Percentiles rank a stretch among this genome's conserved stretches.
phyloP scores from a whole-genome alignment of 257 asterid species.

The Solanum chmielewskii region DNA sequence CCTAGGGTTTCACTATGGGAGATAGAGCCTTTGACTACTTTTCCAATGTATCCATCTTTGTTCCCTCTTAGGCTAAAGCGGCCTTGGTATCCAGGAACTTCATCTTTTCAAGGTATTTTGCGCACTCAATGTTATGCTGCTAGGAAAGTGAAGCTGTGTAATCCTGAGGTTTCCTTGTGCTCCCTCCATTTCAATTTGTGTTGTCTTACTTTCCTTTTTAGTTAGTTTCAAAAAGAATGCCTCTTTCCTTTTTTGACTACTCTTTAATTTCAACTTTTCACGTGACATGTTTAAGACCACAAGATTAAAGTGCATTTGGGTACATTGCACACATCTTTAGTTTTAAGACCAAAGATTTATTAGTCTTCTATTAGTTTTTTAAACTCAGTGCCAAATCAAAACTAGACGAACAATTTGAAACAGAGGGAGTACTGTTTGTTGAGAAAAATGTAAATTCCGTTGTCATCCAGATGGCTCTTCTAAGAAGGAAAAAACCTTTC shows the following conservation, averaged over 20 bases:
- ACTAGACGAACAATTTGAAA: neutral
- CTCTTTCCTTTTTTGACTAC: neutral
- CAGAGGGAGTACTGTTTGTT: neutral
- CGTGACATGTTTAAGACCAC: neutral
- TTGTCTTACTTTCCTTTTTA: neutral
- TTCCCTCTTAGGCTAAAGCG: conserved; percentile 91
- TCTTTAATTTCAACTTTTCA: neutral
- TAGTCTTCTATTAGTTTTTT: neutral
- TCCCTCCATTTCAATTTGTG: neutral
- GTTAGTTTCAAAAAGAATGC: neutral
- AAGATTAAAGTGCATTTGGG: neutral
- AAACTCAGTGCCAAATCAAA: neutral
- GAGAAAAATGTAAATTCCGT: neutral
- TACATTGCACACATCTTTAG: neutral
- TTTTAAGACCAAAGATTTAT: neutral
- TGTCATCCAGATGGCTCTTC: neutral
- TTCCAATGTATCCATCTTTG: conserved; percentile 91
- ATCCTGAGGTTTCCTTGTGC: neutral
- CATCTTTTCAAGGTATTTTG: conserved; percentile 75
- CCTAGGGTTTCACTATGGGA: conserved; percentile 96
- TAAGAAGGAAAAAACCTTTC: neutral
- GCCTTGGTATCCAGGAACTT: conserved; percentile 96
- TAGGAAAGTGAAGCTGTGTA: neutral
- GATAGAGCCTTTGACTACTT: conserved; percentile 94
- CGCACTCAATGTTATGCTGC: neutral